Evolutionary conservation across 2,329 filamentous ascomycete species (phyloP).

Genomic region (Pyricularia sp.): DNA sequence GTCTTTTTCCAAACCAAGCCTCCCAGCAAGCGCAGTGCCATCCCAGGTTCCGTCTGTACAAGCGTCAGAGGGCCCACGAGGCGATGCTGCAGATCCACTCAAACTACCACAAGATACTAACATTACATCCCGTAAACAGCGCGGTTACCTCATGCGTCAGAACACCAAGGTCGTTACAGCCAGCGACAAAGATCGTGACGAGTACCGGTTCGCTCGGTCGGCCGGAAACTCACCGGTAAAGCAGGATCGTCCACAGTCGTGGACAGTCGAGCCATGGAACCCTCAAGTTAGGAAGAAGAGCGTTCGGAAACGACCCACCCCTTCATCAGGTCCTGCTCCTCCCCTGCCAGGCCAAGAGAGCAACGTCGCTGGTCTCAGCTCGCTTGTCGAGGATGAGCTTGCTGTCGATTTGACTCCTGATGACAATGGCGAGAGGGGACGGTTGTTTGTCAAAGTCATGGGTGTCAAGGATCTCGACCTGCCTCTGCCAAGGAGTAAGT

Average conservation of each 20-base stretch:
- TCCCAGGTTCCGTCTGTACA: constrained; percentile 2
- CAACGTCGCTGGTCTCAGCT: constrained; percentile 57
- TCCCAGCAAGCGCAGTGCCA: not conserved
- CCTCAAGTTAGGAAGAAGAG: constrained; percentile 61
- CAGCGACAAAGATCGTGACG: constrained; percentile 61
- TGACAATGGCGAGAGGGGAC: constrained; percentile 77
- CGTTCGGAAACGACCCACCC: constrained; percentile 45
- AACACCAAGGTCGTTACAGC: constrained; percentile 96
- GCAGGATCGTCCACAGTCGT: constrained; percentile 75
- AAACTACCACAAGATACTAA: constrained; percentile 45
- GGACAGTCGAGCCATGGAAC: constrained; percentile 97
- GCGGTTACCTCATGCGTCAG: constrained; percentile 96
- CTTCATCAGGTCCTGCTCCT: constrained; percentile 56
- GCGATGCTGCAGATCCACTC: not conserved
- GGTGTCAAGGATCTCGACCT: constrained; percentile 93
- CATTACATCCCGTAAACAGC: constrained; percentile 59
- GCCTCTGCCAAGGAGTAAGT: constrained; percentile 79
- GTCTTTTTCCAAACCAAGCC: constrained; percentile 15
- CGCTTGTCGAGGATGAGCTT: constrained; percentile 61
- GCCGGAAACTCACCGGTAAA: constrained; percentile 63
- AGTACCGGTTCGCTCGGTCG: constrained; percentile 46
- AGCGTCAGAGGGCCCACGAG: not conserved
- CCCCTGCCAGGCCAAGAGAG: constrained; percentile 84
- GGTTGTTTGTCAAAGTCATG: constrained; percentile 97
- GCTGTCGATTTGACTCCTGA: constrained; percentile 49